Percentiles rank a stretch among this genome's conserved stretches.
These are phyloP conservation scores for Amborella trichopoda DNA, from an alignment of 164 flowering plant genomes.

Conservation along the genomic window DNA sequence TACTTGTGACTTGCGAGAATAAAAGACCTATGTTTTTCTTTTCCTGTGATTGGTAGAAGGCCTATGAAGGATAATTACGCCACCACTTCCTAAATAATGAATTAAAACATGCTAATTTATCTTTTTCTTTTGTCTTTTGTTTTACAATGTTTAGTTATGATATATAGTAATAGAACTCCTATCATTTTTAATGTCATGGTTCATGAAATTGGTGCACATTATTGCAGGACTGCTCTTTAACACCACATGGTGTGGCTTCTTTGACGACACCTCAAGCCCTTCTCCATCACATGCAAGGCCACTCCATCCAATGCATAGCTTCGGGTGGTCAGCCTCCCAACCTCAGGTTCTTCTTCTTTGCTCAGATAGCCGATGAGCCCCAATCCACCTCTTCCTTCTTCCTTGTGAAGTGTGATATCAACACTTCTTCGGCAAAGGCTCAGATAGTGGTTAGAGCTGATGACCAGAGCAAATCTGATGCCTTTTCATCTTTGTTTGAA, in stretches of 20 bases:
- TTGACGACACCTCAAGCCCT: slow-evolving; percentile 68
- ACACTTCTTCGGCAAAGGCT: slow-evolving; percentile 75
- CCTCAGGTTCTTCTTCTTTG: slow-evolving; percentile 94
- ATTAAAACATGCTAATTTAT: too few species aligned
- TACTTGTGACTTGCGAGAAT: too few species aligned
- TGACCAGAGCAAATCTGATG: slow-evolving; percentile 57
- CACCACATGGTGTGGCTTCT: slow-evolving; percentile 64
- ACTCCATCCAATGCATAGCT: slow-evolving; percentile 86
- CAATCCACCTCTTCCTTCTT: slow-evolving; percentile 27
- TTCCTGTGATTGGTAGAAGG: too few species aligned
- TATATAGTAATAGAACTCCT: too few species aligned
- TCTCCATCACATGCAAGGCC: slow-evolving; percentile 73
- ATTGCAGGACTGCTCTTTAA: slow-evolving; percentile 63
- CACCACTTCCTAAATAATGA: too few species aligned
- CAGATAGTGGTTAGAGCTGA: slow-evolving; percentile 83
- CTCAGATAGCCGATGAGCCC: slow-evolving; percentile 64
- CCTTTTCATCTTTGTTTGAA: slow-evolving; percentile 56
- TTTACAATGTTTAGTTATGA: too few species aligned
- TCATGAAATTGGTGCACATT: too few species aligned
- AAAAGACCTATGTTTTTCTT: too few species aligned
- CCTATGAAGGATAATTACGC: too few species aligned
- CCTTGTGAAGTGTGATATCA: slow-evolving; percentile 83
- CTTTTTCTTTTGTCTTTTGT: too few species aligned
- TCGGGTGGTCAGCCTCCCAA: slow-evolving; percentile 96
- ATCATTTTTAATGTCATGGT: too few species aligned